These are phyloP conservation scores for Arachis monticola DNA, from an alignment of 331 rosid species.

Conservation along the genomic window DNA sequence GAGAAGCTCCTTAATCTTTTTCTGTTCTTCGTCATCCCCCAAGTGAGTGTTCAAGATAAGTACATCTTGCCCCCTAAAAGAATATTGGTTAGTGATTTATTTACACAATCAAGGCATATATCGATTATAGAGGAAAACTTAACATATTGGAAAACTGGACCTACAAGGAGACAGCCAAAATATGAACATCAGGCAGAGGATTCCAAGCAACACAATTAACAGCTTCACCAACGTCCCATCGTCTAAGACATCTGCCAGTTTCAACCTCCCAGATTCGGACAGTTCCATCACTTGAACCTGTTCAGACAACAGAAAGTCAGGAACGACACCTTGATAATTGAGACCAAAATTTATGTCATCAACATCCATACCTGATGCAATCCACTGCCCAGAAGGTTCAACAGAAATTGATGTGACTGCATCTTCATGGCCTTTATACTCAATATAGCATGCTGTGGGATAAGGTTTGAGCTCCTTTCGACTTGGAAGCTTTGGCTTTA, in stretches of 20 bases:
- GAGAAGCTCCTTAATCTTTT: conserved; percentile 69
- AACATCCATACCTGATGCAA: conserved; percentile 84
- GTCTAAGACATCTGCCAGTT: conserved; percentile 85
- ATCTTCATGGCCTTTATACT: conserved; percentile 86
- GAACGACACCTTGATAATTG: conserved; percentile 13
- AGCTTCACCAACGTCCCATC: conserved; percentile 80
- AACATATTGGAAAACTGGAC: conserved; percentile 32
- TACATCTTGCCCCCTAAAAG: conserved; percentile 78
- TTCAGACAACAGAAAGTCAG: conserved; percentile 38
- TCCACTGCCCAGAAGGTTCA: conserved; percentile 90
- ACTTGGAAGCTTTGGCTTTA: conserved; percentile 91
- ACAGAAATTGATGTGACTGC: conserved; percentile 83
- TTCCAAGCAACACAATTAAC: conserved; percentile 89
- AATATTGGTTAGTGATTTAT: neutral
- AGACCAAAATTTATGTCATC: conserved; percentile 25
- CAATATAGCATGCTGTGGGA: conserved; percentile 74
- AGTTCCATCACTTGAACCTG: conserved; percentile 93
- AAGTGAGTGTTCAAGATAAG: conserved; percentile 70
- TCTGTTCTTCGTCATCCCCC: conserved; percentile 84
- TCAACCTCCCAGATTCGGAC: conserved; percentile 93
- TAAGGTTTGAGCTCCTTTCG: conserved; percentile 88
- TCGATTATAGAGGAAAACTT: neutral
- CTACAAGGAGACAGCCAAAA: conserved; percentile 75
- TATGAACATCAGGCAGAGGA: conserved; percentile 69
- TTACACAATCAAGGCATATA: conserved; percentile 32